A percentile compares a stretch with the other conserved stretches of the same genome.
phyloP scores from a whole-genome alignment of 768 basidiomycete species.

The Tricholoma saponaceum region DNA sequence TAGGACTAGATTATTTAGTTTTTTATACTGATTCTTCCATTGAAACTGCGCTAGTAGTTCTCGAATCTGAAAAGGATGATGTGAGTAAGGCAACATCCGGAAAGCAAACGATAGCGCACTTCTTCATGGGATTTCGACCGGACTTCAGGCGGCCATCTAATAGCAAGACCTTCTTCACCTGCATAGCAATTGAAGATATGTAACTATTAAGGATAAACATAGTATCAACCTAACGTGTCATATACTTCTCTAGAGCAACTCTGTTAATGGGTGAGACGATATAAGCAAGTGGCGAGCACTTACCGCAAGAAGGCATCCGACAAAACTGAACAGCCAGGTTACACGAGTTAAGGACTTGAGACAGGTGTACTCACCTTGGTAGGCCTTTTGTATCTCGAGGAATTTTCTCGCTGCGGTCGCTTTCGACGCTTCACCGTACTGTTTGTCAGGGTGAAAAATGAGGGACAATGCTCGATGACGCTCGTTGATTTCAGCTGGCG shows the following conservation, averaged over 20 bases:
- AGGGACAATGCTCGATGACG: slow-evolving; percentile 69
- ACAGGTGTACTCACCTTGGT: slow-evolving; percentile 53
- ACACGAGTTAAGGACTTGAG: not conserved
- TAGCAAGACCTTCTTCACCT: slow-evolving; percentile 34
- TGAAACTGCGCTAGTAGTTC: slow-evolving; percentile 37
- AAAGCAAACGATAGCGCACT: slow-evolving; percentile 25
- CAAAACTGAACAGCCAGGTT: slow-evolving; percentile 41
- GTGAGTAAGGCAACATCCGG: not conserved
- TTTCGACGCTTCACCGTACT: slow-evolving; percentile 52
- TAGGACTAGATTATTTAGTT: slow-evolving; percentile 34
- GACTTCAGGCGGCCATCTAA: slow-evolving; percentile 41
- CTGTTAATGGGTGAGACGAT: not conserved
- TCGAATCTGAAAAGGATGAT: slow-evolving; percentile 34
- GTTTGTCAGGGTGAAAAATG: slow-evolving; percentile 84
- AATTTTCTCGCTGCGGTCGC: slow-evolving; percentile 64
- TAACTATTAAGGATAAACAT: not conserved
- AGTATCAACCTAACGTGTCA: slow-evolving; percentile 59
- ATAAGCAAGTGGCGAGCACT: slow-evolving; percentile 9
- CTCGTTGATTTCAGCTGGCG: slow-evolving; percentile 68
- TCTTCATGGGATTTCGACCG: slow-evolving; percentile 43
- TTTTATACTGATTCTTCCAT: slow-evolving; percentile 31
- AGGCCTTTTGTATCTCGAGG: slow-evolving; percentile 76
- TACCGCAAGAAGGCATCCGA: slow-evolving; percentile 71
- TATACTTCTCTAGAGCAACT: slow-evolving; percentile 56
- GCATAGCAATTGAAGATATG: not conserved